Evolutionary conservation across 768 basidiomycete species (phyloP), one percentile per base, ranked within the genome.

Genomic region (Panaeolus papilionaceus): DNA sequence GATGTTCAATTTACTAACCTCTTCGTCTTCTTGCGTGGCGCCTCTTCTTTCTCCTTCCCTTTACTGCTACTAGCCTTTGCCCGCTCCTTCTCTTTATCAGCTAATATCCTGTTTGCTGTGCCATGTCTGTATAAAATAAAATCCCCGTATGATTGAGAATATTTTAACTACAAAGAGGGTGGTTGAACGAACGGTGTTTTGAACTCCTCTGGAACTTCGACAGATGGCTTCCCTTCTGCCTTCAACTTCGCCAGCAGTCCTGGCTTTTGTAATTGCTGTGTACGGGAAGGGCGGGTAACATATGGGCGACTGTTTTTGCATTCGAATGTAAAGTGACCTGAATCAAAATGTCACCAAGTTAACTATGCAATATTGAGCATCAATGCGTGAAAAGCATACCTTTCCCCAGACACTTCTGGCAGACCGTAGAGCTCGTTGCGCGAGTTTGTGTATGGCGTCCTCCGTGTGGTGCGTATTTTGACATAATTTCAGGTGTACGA

Each of bases 151-250:
- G 20, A 18, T 23, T 49, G 26, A 5, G 26, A 58, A 58, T 51
- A 51, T 23, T 1, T 3, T n/a, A 8, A 47, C 2, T 51, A 33
- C 23, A 12, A 38, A 28, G 45, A 47, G 16, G 16, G 37, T 51
- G 40, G 14, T 45, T n/a, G 23, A 62, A 83, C 89, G 40, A 65
- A 93, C 93, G 90, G 90, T 69, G 79, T 85, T 83, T 89, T 94
- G 79, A 98, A 96, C 77, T 98, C 96, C 69, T 96, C 95, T 4
- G 95, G 95, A 11, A 95, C 87, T 69, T 94, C 93, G 0, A 94
- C 89, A 18, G 88, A 88, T 3, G 94, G 93, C 71, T 90, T 89
- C 10, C 90, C 91, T 8, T 89, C 87, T 0, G 83, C 81, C 76
- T 87, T 91, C 44, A 92, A 77, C 77, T 93, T 93, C 3, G 89